Percentiles rank a stretch among this genome's conserved stretches.
These are phyloP conservation scores for Tricholoma matsutake DNA, from an alignment of 768 basidiomycete species.

Conservation along the genomic window DNA sequence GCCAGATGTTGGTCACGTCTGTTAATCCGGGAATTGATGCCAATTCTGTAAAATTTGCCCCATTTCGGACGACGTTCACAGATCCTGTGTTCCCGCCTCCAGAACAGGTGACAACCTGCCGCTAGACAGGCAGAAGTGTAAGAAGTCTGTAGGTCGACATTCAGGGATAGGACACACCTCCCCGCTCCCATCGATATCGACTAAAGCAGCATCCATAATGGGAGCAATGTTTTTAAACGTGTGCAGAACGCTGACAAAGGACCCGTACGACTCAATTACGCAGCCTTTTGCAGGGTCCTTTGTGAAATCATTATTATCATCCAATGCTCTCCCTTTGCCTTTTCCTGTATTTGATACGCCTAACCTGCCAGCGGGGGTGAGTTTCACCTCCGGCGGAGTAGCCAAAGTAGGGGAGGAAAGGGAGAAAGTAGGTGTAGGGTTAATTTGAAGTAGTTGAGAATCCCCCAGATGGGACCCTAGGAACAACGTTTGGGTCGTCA, in stretches of 20 bases:
- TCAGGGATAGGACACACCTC: constrained; percentile 45
- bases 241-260: constrained; percentile 59
- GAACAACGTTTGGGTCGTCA: constrained; percentile 67
- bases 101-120: constrained; percentile 83
- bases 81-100: constrained; percentile 77
- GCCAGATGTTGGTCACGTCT: constrained; percentile 60
- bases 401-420: constrained; percentile 44
- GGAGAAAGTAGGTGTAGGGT: constrained; percentile 39
- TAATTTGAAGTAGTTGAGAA: constrained; percentile 71
- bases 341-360: constrained; percentile 29
- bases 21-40: constrained; percentile 56
- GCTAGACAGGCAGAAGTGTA: constrained; percentile 34
- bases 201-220: constrained; percentile 75
- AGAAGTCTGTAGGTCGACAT: neutral
- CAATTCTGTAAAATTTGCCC: constrained; percentile 72
- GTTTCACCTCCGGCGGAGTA: constrained; percentile 47
- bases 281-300: constrained; percentile 34
- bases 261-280: constrained; percentile 51
- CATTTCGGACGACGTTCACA: constrained; percentile 73
- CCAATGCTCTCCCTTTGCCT: constrained; percentile 35
- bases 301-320: constrained; percentile 30
- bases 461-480: constrained; percentile 82
- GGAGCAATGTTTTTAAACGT: constrained; percentile 78
- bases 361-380: constrained; percentile 36
- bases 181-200: constrained; percentile 67